These are phyloP conservation scores for Penicillium ochrochloron DNA, from an alignment of 495 filamentous ascomycete genomes.

Conservation along the genomic window DNA sequence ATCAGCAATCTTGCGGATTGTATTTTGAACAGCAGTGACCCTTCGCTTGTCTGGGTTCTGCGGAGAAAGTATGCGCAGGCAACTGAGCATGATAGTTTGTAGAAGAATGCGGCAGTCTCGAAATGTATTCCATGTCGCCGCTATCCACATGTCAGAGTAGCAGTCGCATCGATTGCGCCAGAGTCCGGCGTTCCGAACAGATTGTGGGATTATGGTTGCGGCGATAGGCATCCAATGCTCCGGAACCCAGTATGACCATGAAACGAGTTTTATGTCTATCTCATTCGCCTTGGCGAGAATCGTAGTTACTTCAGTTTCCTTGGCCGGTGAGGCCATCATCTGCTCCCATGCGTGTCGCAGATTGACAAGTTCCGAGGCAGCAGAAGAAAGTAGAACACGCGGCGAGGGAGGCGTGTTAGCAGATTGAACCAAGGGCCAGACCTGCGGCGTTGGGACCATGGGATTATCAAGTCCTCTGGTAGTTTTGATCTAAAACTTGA, in stretches of 20 bases:
- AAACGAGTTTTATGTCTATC: constrained; percentile 34
- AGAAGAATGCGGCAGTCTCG: constrained; percentile 61
- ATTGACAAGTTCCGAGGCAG: constrained; percentile 33
- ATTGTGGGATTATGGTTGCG: constrained; percentile 40
- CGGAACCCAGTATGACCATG: constrained; percentile 39
- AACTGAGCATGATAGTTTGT: constrained; percentile 54
- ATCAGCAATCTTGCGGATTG: constrained; percentile 37
- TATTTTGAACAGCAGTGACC: constrained; percentile 12
- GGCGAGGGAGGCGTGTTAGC: constrained; percentile 21
- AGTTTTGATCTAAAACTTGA: constrained; percentile 32
- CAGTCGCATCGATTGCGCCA: constrained; percentile 62
- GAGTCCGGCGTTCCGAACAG: constrained; percentile 37
- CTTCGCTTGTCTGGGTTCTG: constrained; percentile 16
- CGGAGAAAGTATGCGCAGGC: constrained; percentile 30
- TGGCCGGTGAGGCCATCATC: constrained; percentile 3
- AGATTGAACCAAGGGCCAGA: constrained; percentile 34
- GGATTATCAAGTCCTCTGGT: constrained; percentile 28
- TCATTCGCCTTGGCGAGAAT: constrained; percentile 33
- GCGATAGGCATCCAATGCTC: constrained; percentile 35
- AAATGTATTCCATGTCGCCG: constrained; percentile 66
- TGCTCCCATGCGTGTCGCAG: constrained; percentile 37
- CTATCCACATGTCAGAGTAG: constrained; percentile 64
- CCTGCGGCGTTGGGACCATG: constrained; percentile 32
- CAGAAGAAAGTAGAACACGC: constrained; percentile 28
- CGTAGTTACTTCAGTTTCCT: constrained; percentile 19